Base-by-base conservation (phyloP, 305 asterid genomes). In the Fraxinus greggii region DNA sequence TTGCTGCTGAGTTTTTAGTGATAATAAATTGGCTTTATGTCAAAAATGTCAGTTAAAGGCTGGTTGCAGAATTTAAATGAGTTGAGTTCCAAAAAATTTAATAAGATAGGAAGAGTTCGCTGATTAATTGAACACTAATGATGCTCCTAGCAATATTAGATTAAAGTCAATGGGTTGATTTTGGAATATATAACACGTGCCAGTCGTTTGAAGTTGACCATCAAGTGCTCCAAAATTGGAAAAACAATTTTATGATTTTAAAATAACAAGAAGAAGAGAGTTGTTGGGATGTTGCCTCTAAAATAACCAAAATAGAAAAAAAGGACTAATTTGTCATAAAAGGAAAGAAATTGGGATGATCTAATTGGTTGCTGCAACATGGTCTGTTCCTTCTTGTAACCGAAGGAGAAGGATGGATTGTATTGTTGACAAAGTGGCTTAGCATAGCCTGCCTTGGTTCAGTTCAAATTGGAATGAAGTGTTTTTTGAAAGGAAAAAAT, bases 71-170 rank as follows among this genome's bases (percentile, higher is more conserved):
- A 19, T n/a, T 17, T 51, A 51, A n/a, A 51, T 51, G 63, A 51
- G 24, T 51, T n/a, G 63, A 51, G 23, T 19, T 56, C 26, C 65
- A 56, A 19, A 56, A 54, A 56, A 56, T 15, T 56, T 56, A 54
- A 19, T 5, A 56, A 3, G 67, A 6, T 5, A 19, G 28, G 28
- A 51, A 51, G 61, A 82, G 86, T 72, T 83, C 86, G 48, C 67
- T 77, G 10, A 9, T 12, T 51, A 56, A 21, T 38, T 33, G 26
- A 51, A 5, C 73, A 72, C 23, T 9, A 19, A n/a, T 45, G 48
- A 19, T n/a, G 2, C 40, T 0, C 19, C 32, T 40, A 69, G 6
- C 59, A 15, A 48, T 48, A 4, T 48, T 48, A 48, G 24, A 19
- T n/a, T 54, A 54, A 56, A 56, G 28, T 21, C 67, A 56, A 56